Evolutionary conservation across 352 stramenopile species (phyloP).

Genomic region (Peronospora destructor): DNA sequence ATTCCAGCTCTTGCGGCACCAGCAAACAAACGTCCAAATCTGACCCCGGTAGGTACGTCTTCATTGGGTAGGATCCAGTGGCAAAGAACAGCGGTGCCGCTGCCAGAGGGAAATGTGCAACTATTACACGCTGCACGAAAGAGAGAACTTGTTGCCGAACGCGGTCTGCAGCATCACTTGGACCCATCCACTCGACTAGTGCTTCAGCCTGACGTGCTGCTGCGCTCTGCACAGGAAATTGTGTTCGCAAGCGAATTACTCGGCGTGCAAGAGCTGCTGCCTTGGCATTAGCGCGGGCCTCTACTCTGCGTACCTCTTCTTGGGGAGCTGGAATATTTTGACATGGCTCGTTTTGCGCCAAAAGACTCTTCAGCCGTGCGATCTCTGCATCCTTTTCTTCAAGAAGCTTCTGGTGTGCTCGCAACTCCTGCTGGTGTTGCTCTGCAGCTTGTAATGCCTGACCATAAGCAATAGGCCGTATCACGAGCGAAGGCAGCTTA

Average conservation of each 20-base stretch:
- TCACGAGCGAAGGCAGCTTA: constrained; percentile 49
- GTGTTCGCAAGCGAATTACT: constrained; percentile 24
- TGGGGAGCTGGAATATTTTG: neutral
- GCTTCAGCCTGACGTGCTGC: constrained; percentile 31
- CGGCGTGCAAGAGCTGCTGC: constrained; percentile 16
- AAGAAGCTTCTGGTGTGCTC: constrained; percentile 49
- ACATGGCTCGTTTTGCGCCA: constrained; percentile 27
- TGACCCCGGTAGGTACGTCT: constrained; percentile 85
- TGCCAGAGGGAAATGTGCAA: constrained; percentile 40
- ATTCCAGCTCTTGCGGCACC: constrained; percentile 68
- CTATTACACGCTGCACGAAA: constrained; percentile 61
- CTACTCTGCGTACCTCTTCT: constrained; percentile 11
- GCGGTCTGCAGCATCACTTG: constrained; percentile 53
- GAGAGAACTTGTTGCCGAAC: constrained; percentile 55
- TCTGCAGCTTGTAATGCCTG: constrained; percentile 59
- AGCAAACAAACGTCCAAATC: constrained; percentile 83
- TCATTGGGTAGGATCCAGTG: constrained; percentile 85
- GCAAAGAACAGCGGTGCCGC: constrained; percentile 51
- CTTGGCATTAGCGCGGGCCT: constrained; percentile 15
- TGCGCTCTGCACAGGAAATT: constrained; percentile 34
- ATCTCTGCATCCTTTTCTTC: constrained; percentile 70
- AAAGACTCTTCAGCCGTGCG: constrained; percentile 31
- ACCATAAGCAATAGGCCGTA: constrained; percentile 63
- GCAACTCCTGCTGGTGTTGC: constrained; percentile 53
- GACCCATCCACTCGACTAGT: constrained; percentile 61